These are phyloP conservation scores for Penicillium janthinellum DNA, from an alignment of 2,329 filamentous ascomycete genomes.

Conservation along the genomic window DNA sequence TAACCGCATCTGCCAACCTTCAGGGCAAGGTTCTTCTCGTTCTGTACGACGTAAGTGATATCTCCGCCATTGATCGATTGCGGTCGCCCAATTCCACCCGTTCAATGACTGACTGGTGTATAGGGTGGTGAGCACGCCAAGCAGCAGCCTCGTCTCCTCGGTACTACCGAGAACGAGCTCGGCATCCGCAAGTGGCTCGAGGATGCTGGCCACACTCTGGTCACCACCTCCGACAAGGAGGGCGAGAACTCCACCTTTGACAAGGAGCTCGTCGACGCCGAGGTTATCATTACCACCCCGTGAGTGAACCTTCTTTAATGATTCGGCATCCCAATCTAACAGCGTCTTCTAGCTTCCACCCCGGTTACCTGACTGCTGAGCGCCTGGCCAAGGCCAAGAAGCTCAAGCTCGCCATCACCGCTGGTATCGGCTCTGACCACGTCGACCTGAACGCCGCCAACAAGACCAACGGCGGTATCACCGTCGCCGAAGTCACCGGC, in stretches of 20 bases:
- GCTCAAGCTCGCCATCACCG: slow-evolving; percentile 94
- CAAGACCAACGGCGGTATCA: slow-evolving; percentile 96
- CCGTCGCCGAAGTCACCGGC: slow-evolving; percentile 95
- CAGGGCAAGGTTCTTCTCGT: slow-evolving; percentile 96
- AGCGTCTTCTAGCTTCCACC: slow-evolving; percentile 75
- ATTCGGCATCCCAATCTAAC: neutral
- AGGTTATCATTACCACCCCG: slow-evolving; percentile 99
- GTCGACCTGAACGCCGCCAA: slow-evolving; percentile 96
- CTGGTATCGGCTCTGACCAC: slow-evolving; percentile 97
- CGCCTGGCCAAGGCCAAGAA: slow-evolving; percentile 98
- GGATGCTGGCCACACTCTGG: slow-evolving; percentile 90
- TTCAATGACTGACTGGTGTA: slow-evolving; percentile 8
- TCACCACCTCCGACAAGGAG: slow-evolving; percentile 98
- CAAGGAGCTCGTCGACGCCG: slow-evolving; percentile 91
- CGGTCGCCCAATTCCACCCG: neutral
- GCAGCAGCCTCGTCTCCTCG: slow-evolving; percentile 84
- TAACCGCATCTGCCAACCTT: slow-evolving; percentile 66
- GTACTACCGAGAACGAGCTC: slow-evolving; percentile 97
- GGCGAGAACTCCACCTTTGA: slow-evolving; percentile 91
- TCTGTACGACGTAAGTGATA: slow-evolving; percentile 77
- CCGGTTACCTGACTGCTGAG: slow-evolving; percentile 94
- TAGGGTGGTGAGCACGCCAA: slow-evolving; percentile 80
- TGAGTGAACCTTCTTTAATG: slow-evolving; percentile 47
- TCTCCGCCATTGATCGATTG: neutral
- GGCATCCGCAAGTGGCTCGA: slow-evolving; percentile 97